phyloP scores from a whole-genome alignment of 2,329 filamentous ascomycete species.

The Sporothrix pallida region DNA sequence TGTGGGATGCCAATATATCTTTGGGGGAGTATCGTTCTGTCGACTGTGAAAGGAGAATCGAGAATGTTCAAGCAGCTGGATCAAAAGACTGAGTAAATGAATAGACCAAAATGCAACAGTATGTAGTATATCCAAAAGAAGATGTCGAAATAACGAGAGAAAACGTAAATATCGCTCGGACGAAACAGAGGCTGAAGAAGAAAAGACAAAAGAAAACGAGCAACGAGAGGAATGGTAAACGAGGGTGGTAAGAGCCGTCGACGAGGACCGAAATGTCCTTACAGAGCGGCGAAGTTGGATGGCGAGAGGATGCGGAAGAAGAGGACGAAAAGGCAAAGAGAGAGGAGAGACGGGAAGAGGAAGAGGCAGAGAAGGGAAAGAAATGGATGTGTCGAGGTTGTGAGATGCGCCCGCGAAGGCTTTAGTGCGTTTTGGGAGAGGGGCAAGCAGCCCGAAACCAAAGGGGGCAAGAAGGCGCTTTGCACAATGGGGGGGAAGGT shows the following conservation, averaged over 20 bases:
- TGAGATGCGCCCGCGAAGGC: conserved; percentile 30
- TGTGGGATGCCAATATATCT: not conserved
- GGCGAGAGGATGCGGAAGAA: not conserved
- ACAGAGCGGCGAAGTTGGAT: not conserved
- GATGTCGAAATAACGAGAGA: not conserved
- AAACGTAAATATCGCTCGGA: not conserved
- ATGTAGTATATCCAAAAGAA: not conserved
- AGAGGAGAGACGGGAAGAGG: not conserved
- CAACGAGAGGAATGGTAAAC: not conserved
- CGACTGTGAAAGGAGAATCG: not conserved
- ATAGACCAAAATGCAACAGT: not conserved
- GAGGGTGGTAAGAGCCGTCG: conserved; percentile 8
- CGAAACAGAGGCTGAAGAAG: not conserved
- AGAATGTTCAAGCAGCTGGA: not conserved
- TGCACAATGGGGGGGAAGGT: conserved; percentile 21
- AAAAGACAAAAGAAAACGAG: not conserved
- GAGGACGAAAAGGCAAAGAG: not conserved
- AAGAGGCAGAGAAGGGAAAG: conserved; percentile 15
- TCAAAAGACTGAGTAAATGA: not conserved
- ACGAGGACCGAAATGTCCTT: conserved; percentile 16
- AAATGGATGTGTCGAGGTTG: conserved; percentile 25
- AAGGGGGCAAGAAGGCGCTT: conserved; percentile 23
- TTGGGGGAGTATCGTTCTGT: not conserved
- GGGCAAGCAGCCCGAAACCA: conserved; percentile 17
- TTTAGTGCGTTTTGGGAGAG: conserved; percentile 27